Evolutionary conservation across 345 rosid species (phyloP), one percentile per base, ranked within the genome.

Genomic region (Boechera divaricarpa): DNA sequence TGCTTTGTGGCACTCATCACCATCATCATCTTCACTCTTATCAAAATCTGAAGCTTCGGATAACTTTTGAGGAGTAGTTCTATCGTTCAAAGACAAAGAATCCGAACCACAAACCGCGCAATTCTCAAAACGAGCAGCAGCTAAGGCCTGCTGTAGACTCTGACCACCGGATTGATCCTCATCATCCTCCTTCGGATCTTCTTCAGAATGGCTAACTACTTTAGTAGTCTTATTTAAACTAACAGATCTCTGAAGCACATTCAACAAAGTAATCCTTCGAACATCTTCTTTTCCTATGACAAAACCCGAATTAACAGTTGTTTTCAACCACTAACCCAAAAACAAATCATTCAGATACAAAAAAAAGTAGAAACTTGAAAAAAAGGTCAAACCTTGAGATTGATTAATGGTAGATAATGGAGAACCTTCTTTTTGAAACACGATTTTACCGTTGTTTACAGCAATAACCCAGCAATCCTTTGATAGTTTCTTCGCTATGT

Each of bases 401-500:
- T 54, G 68, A 7, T 66, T 54, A 31, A 31, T 63, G 67, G 18
- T 69, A 15, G 76, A 53, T 21, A 67, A 67, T 11, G 87, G 83
- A 74, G 85, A 79, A 16, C 87, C 89, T 70, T 91, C 97, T 81
- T 80, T 87, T 28, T 86, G 87, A 73, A 79, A 95, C 47, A 87
- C 55, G 53, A 92, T 79, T 83, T 91, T 92, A 62, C 98, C 97
- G 62, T 87, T 88, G 64, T 78, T 78, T 31, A 92, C 96, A 45
- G 98, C 97, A 64, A 85, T 71, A 70, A 95, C 87, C 52, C 87
- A 87, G 28, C 82, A 86, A 65, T 75, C 82, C 21, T 83, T 87
- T 0, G 96, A 56, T 52, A 95, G 77, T 73, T 91, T 92, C 77
- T 80, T 87, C 1, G 97, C 92, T 49, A 96, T 86, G 77, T 95